Evolutionary conservation across 306 rosid species (phyloP), one percentile per base, ranked within the genome.

Genomic region (Prunus padus): DNA sequence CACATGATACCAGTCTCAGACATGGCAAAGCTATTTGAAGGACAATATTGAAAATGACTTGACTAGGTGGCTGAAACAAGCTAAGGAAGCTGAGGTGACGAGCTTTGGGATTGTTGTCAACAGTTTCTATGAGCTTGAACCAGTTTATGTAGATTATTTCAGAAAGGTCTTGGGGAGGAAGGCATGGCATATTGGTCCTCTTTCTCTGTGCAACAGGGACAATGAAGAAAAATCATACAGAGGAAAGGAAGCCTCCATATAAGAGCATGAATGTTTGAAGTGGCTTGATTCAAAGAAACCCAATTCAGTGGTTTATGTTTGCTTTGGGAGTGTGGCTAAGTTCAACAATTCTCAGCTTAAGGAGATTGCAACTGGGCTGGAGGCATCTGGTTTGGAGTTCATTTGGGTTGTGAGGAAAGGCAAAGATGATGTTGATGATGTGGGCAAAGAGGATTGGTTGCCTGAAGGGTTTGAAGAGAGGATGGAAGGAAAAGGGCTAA

Each of bases 351-450:
- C 71, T 30, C 89, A 83, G 73, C 57, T 83, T 3, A 63, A 52
- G 74, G 83, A 86, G 67, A 83, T 83, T 8, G 87, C 83, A 1
- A 46, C 13, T 28, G 87, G 79, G 31, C 76, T 83, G 14, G 89
- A 83, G 22, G 81, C 80, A 49, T 81, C 70, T 0, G 50, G 51
- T 19, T 71, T 71, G 23, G 28, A 62, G 4, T 86, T 86, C 72
- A 83, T 86, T n/a, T 83, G 87, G 89, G 89, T 75, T 0, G 87
- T 86, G 78, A 74, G 77, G 54, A 65, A 42, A 16, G 73, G 42
- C 3, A 51, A 71, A 5, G 20, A 25, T 2, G 61, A 31, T 4
- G n/a, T n/a, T n/a, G 61, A 67, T 1, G 73, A 60, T 15, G 66
- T 61, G 12, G 79, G 23, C 6, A 22, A 71, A 5, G 64, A 59